phyloP scores from a whole-genome alignment of 139 green algal species.

The Ettlia oleoabundans region DNA sequence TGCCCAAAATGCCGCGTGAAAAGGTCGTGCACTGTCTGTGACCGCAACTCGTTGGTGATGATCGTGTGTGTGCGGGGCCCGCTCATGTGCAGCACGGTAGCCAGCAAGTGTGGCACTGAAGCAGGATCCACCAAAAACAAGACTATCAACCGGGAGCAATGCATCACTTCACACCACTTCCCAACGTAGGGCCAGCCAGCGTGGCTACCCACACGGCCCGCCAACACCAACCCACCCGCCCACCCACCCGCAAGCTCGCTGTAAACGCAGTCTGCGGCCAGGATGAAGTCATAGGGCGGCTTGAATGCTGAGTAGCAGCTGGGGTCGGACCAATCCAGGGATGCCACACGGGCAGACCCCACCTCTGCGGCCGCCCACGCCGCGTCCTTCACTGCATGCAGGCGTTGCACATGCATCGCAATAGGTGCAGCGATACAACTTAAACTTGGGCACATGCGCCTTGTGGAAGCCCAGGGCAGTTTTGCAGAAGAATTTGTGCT shows the following conservation, averaged over 20 bases:
- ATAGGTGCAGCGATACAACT: too few species aligned
- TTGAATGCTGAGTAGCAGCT: conserved; percentile 38
- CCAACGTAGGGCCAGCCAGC: background rate
- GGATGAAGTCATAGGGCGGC: conserved; percentile 77
- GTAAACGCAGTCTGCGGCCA: conserved; percentile 89
- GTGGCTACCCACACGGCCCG: background rate
- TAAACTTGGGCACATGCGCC: too few species aligned
- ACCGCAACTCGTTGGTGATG: conserved; percentile 75
- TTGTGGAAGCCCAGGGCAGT: too few species aligned
- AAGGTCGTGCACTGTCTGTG: conserved; percentile 63
- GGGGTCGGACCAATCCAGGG: conserved; percentile 79
- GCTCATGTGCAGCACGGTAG: conserved; percentile 27
- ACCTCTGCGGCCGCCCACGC: conserved; percentile 9
- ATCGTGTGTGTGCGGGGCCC: conserved; percentile 47
- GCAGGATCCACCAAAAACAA: background rate
- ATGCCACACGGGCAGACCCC: conserved; percentile 66
- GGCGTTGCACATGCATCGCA: too few species aligned
- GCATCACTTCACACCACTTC: background rate
- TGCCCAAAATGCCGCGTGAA: conserved; percentile 69
- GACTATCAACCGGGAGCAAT: background rate
- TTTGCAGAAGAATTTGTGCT: too few species aligned
- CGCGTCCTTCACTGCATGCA: conserved; percentile 31
- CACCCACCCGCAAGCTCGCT: conserved; percentile 73
- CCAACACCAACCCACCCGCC: background rate
- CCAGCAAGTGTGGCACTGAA: conserved; percentile 40